These are phyloP conservation scores for Trichophyton verrucosum DNA, from an alignment of 2,329 filamentous ascomycete species.

Conservation along the genomic window DNA sequence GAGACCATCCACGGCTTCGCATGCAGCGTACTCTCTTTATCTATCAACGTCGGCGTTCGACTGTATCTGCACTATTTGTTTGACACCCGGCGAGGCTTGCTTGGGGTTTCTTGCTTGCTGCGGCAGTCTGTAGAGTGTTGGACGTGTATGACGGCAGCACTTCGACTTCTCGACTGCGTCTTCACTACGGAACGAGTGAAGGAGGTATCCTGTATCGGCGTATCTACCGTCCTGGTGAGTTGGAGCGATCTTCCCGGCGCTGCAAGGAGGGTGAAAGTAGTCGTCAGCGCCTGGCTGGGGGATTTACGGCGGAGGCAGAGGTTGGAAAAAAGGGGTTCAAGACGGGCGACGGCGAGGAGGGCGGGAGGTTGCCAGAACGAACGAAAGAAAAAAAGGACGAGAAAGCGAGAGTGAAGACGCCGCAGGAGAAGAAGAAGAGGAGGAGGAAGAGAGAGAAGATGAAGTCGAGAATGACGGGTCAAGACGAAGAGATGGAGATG, in stretches of 20 bases:
- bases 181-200: not conserved
- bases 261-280: conserved; percentile 1
- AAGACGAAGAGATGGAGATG: not conserved
- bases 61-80: too few species aligned
- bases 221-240: not conserved
- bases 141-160: too few species aligned
- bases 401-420: not conserved
- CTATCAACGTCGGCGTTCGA: too few species aligned
- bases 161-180: too few species aligned
- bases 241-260: not conserved
- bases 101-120: too few species aligned
- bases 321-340: not conserved
- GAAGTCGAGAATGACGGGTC: conserved; percentile 9
- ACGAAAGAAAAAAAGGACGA: not conserved
- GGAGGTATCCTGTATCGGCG: not conserved
- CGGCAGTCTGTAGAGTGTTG: too few species aligned
- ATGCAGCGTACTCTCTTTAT: not conserved
- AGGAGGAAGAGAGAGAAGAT: not conserved
- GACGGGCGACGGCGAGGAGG: not conserved
- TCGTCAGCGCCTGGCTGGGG: conserved; percentile 4
- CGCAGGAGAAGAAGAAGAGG: not conserved
- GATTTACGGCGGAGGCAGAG: not conserved
- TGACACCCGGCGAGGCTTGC: too few species aligned
- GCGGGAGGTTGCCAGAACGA: not conserved
- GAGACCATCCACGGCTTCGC: not conserved